Percentiles rank a stretch among this genome's conserved stretches.
phyloP scores from a whole-genome alignment of 768 basidiomycete species.

The Serendipita sp. region DNA sequence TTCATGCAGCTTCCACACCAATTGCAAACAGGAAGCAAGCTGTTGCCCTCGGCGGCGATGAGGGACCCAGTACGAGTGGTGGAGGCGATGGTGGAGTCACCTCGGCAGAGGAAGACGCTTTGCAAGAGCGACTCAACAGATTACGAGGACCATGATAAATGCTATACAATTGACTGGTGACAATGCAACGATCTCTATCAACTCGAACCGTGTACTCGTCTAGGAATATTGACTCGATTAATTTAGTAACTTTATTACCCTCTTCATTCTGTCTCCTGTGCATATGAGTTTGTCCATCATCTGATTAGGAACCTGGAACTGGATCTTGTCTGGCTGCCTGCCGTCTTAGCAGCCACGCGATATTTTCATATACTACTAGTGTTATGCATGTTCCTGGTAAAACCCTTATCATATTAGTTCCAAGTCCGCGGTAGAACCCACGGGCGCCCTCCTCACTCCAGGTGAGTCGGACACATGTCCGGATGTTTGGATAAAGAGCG shows the following conservation, averaged over 20 bases:
- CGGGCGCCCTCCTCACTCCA: constrained; percentile 64
- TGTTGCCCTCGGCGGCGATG: constrained; percentile 15
- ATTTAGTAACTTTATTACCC: neutral
- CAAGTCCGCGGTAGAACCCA: constrained; percentile 92
- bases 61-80: neutral
- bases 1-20: constrained; percentile 9
- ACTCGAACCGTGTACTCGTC: neutral
- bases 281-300: too few species aligned
- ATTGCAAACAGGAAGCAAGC: constrained; percentile 22
- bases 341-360: constrained; percentile 66
- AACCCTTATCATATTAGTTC: constrained; percentile 85
- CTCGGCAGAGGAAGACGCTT: neutral
- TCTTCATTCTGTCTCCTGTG: too few species aligned
- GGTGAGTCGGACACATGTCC: constrained; percentile 61
- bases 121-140: constrained; percentile 2
- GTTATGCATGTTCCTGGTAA: constrained; percentile 96
- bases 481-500: constrained; percentile 69
- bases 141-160: neutral
- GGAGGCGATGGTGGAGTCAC: constrained; percentile 19
- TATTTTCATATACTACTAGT: constrained; percentile 92
- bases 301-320: neutral
- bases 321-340: constrained; percentile 39
- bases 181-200: neutral
- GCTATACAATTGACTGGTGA: neutral
- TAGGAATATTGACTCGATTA: neutral